Evolutionary conservation across 176 grass and related monocot species (phyloP).

Genomic region (Rhynchospora breviuscula): DNA sequence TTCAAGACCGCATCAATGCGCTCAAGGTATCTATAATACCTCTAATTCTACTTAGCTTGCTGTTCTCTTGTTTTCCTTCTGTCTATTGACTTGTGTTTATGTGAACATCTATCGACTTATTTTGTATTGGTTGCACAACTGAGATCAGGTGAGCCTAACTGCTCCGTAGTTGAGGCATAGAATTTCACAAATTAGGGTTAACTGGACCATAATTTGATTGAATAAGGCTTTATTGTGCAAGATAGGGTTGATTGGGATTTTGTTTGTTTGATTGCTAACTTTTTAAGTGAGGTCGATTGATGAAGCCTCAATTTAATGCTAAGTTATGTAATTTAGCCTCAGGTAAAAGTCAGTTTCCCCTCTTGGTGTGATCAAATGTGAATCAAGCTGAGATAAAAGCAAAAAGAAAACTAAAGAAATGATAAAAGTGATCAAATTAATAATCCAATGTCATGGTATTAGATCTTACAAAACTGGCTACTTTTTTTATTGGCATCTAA

Average conservation of each 20-base stretch:
- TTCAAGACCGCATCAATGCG: constrained; percentile 46
- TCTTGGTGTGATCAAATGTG: not conserved
- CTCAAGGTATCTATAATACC: constrained; percentile 52
- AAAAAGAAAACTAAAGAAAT: not conserved
- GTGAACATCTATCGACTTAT: not conserved
- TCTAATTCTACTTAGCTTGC: not conserved
- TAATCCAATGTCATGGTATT: not conserved
- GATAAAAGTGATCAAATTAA: not conserved
- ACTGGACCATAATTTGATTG: not conserved
- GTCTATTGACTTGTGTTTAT: not conserved
- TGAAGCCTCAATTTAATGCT: not conserved
- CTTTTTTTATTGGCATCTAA: not conserved
- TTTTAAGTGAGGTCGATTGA: not conserved
- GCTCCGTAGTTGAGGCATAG: not conserved
- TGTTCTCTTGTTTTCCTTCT: not conserved
- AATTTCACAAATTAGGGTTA: not conserved
- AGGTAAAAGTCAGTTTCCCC: not conserved
- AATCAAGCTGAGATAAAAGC: not conserved
- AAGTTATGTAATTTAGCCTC: not conserved
- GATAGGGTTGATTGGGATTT: not conserved
- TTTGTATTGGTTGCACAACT: not conserved
- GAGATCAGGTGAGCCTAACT: not conserved
- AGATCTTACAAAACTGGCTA: not conserved
- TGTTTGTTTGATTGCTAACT: not conserved
- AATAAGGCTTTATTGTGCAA: not conserved